Evolutionary conservation across 495 filamentous ascomycete genomes (phyloP), one percentile per base, ranked within the genome.

Genomic region (Aspergillus avenaceus): DNA sequence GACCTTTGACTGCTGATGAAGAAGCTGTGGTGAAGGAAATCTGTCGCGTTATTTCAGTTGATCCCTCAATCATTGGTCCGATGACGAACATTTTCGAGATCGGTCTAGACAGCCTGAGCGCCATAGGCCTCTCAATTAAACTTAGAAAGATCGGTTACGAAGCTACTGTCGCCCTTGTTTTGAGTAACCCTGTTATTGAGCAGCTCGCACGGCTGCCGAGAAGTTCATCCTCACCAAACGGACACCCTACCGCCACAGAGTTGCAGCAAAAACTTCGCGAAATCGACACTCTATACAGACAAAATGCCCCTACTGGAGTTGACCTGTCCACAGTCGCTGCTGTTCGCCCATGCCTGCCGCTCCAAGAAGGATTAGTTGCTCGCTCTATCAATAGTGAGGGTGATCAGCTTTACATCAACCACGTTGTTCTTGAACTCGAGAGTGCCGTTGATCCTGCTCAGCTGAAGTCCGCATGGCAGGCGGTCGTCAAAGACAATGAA

Each of bases 341-440:
- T 14, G 52, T 71, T 11, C 49, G 59, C 16, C 67, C 67, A 45
- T 71, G 67, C 25, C 50, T 89, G 0, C 86, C 88, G 11, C 69
- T 91, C 2, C 90, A 95, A 63, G 88, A 95, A 57, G 83, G 79
- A 27, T 84, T 95, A 74, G 74, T 92, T 40, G 82, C 82, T 1
- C 83, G 86, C 47, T 91, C 90, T 75, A 49, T 90, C 13, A 71
- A 74, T 13, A 86, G 83, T 0, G 71, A 79, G 13, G 45, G 47
- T 21, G 85, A 82, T 49, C 69, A 72, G 21, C 74, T 82, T 50
- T 93, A 95, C 56, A 88, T 90, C 69, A 92, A 90, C 54, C 86
- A 91, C 52, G 80, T 91, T 54, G 68, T 82, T 12, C 63, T 90
- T 25, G 73, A 80, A 42, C 57, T 95, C 0, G 52, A 65, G 7